These are phyloP conservation scores for Butyriboletus loyo DNA, from an alignment of 768 basidiomycete genomes.

Conservation along the genomic window DNA sequence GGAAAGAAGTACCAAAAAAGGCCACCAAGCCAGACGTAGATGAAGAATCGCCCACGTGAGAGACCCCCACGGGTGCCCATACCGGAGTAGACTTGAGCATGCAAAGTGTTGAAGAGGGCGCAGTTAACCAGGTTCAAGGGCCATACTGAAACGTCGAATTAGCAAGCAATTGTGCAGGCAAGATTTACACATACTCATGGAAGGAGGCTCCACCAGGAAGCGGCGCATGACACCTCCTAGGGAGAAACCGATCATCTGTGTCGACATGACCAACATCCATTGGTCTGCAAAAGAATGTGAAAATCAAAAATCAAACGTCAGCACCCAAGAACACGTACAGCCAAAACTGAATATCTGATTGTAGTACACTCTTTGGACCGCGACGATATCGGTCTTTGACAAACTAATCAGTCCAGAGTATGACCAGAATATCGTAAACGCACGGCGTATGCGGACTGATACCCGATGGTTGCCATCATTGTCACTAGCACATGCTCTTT, in stretches of 20 bases:
- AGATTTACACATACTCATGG: conserved; percentile 48
- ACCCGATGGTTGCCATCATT: conserved; percentile 57
- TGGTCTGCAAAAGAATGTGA: conserved; percentile 35
- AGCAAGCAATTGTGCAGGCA: background rate
- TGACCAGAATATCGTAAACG: background rate
- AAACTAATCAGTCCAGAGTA: background rate
- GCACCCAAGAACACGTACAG: conserved; percentile 27
- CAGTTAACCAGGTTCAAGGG: conserved; percentile 68
- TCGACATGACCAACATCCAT: conserved; percentile 67
- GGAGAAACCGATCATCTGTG: conserved; percentile 65
- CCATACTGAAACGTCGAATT: conserved; percentile 54
- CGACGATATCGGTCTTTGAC: conserved; percentile 61
- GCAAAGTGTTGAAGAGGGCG: conserved; percentile 73
- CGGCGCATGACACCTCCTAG: conserved; percentile 59
- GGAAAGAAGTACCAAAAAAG: conserved; percentile 59
- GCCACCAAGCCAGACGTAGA: conserved; percentile 40
- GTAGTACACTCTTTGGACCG: conserved; percentile 72
- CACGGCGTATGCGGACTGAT: conserved; percentile 22
- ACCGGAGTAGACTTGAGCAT: conserved; percentile 51
- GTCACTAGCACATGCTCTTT: conserved; percentile 74
- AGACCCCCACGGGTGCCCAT: conserved; percentile 44
- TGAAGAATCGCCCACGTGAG: conserved; percentile 53
- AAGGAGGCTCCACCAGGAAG: conserved; percentile 62
- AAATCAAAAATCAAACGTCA: background rate
- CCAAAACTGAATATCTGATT: conserved; percentile 52